Evolutionary conservation across 495 filamentous ascomycete species (phyloP).

Genomic region (Entonaema liquescens): DNA sequence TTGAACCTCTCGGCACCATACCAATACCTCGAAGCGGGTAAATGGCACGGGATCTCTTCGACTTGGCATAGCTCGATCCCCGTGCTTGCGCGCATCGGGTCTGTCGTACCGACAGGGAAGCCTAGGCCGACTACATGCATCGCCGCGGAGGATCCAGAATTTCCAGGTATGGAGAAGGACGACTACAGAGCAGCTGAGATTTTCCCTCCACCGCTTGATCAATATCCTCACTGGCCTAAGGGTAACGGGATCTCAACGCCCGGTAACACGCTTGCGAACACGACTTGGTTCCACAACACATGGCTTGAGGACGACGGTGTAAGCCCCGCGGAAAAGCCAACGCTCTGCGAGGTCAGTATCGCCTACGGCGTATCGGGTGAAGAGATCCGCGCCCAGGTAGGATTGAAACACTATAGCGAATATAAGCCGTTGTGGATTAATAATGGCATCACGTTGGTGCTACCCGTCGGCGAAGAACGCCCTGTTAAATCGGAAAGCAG

Average conservation of each 20-base stretch:
- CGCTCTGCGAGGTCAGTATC: conserved; percentile 53
- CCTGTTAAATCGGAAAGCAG: conserved; percentile 51
- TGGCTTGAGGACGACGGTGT: conserved; percentile 75
- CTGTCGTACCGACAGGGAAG: conserved; percentile 67
- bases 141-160: conserved; percentile 63
- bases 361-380: conserved; percentile 55
- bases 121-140: conserved; percentile 63
- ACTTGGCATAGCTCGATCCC: conserved; percentile 69
- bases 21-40: conserved; percentile 64
- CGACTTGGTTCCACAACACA: conserved; percentile 51
- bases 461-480: conserved; percentile 61
- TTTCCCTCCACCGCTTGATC: conserved; percentile 61
- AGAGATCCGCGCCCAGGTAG: conserved; percentile 49
- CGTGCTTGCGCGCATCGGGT: conserved; percentile 67
- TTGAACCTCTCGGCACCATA: conserved; percentile 69
- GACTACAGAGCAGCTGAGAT: conserved; percentile 71
- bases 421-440: conserved; percentile 60
- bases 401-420: conserved; percentile 48
- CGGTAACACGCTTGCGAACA: conserved; percentile 40
- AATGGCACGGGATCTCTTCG: conserved; percentile 67
- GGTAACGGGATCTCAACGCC: neutral
- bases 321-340: conserved; percentile 54
- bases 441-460: conserved; percentile 59
- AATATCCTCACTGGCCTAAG: conserved; percentile 32
- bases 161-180: conserved; percentile 63